Evolutionary conservation across 257 asterid species (phyloP).

Genomic region (Ophiorrhiza pumila): DNA sequence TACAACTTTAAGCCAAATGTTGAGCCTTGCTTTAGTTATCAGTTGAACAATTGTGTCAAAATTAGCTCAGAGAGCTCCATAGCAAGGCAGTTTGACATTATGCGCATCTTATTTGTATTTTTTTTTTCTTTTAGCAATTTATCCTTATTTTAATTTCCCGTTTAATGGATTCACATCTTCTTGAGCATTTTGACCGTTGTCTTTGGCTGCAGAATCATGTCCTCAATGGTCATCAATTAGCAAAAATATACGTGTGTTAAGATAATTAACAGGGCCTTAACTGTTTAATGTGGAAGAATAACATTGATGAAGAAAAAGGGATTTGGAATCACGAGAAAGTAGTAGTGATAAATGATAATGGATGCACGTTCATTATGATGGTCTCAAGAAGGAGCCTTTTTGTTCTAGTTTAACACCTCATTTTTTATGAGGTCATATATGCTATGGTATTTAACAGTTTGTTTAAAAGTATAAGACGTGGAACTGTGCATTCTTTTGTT

Average conservation of each 20-base stretch:
- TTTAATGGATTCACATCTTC: neutral
- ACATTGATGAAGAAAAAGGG: neutral
- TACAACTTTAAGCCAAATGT: neutral
- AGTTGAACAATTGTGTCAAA: neutral
- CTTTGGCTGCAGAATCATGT: slow-evolving; percentile 5
- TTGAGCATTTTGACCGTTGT: neutral
- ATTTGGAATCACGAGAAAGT: neutral
- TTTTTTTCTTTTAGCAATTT: neutral
- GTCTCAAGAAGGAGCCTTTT: neutral
- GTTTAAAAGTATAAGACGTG: neutral
- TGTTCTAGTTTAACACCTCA: neutral
- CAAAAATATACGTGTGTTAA: neutral
- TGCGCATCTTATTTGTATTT: no score
- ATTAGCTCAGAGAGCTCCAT: neutral
- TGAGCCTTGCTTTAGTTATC: neutral
- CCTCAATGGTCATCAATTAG: neutral
- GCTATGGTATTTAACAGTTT: neutral
- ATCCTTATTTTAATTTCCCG: neutral
- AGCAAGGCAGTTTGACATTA: neutral
- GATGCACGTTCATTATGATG: neutral
- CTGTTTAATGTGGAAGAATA: neutral
- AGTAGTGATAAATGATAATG: neutral
- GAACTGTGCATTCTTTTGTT: neutral
- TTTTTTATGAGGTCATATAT: neutral
- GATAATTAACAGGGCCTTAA: neutral